Evolutionary conservation across 257 asterid species (phyloP).

Genomic region (Echites panduratus): DNA sequence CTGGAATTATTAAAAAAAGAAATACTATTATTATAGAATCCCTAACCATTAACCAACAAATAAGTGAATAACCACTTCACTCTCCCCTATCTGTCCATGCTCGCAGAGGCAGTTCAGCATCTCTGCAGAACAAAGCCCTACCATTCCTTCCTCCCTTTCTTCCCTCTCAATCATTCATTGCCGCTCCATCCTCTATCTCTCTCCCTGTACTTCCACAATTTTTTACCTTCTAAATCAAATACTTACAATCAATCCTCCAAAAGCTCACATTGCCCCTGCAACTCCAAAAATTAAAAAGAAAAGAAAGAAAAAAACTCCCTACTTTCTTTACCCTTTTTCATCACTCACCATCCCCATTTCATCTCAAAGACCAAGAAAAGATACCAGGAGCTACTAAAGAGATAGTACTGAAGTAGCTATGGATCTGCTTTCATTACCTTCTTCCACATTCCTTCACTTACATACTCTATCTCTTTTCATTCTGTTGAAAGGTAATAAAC

Average conservation of each 20-base stretch:
- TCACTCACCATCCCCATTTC: background rate
- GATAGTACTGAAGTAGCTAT: slow-evolving; percentile 20
- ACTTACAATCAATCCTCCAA: background rate
- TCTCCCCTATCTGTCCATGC: background rate
- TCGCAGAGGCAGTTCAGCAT: too few species aligned
- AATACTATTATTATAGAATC: too few species aligned
- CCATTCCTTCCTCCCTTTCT: slow-evolving; percentile 12
- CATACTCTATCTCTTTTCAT: slow-evolving; percentile 36
- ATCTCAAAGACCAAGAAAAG: background rate
- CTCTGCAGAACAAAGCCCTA: slow-evolving; percentile 9
- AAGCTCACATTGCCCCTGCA: slow-evolving; percentile 1
- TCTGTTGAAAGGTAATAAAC: slow-evolving; percentile 39
- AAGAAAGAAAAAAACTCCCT: background rate
- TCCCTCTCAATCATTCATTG: background rate
- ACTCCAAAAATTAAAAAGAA: background rate
- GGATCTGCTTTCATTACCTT: slow-evolving; percentile 35
- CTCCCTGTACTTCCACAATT: slow-evolving; percentile 6
- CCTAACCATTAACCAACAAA: background rate
- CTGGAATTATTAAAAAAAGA: background rate
- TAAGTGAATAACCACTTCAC: background rate
- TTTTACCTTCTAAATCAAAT: slow-evolving; percentile 1
- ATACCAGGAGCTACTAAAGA: background rate
- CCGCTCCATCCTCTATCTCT: background rate
- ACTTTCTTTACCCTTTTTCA: slow-evolving; percentile 7
- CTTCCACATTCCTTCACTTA: slow-evolving; percentile 24